These are phyloP conservation scores for Scedosporium minutisporum DNA, from an alignment of 2,329 filamentous ascomycete species.

Conservation along the genomic window DNA sequence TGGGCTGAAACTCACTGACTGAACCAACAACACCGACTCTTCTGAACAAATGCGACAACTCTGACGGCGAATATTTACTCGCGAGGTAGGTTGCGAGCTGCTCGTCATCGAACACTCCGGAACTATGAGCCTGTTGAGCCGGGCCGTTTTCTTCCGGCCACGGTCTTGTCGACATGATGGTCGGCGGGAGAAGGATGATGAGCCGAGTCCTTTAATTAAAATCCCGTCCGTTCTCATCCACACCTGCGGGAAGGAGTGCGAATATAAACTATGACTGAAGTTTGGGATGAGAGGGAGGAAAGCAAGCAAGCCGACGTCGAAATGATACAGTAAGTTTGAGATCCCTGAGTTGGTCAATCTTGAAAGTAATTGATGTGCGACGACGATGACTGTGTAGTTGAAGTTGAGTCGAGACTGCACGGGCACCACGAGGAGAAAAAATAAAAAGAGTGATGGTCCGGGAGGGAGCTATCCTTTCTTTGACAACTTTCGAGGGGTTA, in stretches of 20 bases:
- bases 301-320: neutral
- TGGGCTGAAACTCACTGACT: slow-evolving; percentile 16
- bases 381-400: neutral
- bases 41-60: slow-evolving; percentile 12
- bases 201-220: neutral
- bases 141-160: slow-evolving; percentile 7
- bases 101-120: slow-evolving; percentile 9
- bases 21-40: slow-evolving; percentile 15
- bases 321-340: neutral
- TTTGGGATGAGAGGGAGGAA: neutral
- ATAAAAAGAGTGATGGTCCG: neutral
- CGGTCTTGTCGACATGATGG: slow-evolving; percentile 9
- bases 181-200: neutral
- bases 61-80: slow-evolving; percentile 11
- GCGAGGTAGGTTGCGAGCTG: slow-evolving; percentile 15
- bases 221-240: neutral
- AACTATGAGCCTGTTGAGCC: slow-evolving; percentile 2
- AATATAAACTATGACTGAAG: neutral
- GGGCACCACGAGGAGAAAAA: neutral
- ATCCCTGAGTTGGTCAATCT: neutral
- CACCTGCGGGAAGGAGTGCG: neutral
- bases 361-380: neutral
- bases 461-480: neutral
- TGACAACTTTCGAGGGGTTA: neutral
- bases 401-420: neutral